These are phyloP conservation scores for Mercurialis annua DNA, from an alignment of 345 rosid genomes.

Conservation along the genomic window DNA sequence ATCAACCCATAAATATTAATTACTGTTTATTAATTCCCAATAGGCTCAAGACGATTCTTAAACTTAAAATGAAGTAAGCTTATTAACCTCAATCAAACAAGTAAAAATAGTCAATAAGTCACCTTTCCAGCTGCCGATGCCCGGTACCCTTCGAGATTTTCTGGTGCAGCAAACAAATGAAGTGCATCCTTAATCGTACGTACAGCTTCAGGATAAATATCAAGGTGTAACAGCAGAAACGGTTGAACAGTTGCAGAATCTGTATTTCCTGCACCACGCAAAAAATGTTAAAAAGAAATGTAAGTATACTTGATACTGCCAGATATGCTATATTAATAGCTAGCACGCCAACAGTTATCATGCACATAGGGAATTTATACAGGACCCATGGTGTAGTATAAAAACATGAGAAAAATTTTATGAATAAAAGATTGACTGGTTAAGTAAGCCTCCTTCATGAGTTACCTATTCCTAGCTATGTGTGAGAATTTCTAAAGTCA, in stretches of 20 bases:
- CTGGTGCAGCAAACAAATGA: conserved; percentile 68
- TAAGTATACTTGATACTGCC: too few relatives aligned
- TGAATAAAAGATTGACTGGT: too few relatives aligned
- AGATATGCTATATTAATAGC: too few relatives aligned
- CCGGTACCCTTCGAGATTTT: conserved; percentile 85
- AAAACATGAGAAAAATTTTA: too few relatives aligned
- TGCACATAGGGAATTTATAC: too few relatives aligned
- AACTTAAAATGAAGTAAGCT: neutral
- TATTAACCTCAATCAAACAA: neutral
- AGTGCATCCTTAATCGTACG: conserved; percentile 76
- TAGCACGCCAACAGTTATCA: too few relatives aligned
- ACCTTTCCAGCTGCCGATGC: conserved; percentile 84
- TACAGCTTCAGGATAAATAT: conserved; percentile 74
- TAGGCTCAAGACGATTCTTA: neutral
- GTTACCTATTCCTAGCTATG: too few relatives aligned
- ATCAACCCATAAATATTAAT: neutral
- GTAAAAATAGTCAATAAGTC: conserved; percentile 6
- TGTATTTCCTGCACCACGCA: conserved; percentile 56
- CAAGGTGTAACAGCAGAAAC: conserved; percentile 82
- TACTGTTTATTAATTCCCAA: neutral
- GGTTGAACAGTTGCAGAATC: conserved; percentile 85
- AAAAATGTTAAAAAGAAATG: neutral
- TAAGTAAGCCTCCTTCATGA: too few relatives aligned
- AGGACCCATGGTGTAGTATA: too few relatives aligned
- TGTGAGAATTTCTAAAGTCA: too few relatives aligned